Evolutionary conservation across 2,329 filamentous ascomycete species (phyloP).

Genomic region (Diaporthe citrichinensis): DNA sequence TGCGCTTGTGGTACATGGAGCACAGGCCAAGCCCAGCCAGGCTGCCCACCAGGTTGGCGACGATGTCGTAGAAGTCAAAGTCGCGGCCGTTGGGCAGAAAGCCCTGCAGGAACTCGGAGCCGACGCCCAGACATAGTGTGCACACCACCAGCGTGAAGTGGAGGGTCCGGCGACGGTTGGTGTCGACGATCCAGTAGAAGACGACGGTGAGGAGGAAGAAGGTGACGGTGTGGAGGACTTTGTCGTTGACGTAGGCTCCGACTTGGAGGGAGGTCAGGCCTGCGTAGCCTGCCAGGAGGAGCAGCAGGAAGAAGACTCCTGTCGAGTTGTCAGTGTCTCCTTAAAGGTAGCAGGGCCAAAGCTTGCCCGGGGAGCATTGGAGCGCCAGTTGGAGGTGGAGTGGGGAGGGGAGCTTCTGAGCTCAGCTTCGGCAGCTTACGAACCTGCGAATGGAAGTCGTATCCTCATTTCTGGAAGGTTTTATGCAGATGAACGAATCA

Average conservation of each 20-base stretch:
- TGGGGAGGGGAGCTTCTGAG: conserved; percentile 17
- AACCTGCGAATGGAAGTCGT: conserved; percentile 89
- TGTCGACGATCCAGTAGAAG: conserved; percentile 99
- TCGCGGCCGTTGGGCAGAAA: conserved; percentile 80
- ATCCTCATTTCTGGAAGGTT: conserved; percentile 77
- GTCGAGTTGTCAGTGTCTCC: conserved; percentile 37
- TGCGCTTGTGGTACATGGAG: conserved; percentile 94
- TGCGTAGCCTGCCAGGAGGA: conserved; percentile 82
- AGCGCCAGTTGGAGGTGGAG: background rate
- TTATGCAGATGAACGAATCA: conserved; percentile 10
- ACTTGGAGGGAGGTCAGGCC: conserved; percentile 79
- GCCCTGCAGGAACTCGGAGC: conserved; percentile 82
- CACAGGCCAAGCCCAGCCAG: conserved; percentile 79
- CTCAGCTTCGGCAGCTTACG: conserved; percentile 52
- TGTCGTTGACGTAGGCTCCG: conserved; percentile 81
- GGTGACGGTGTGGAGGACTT: conserved; percentile 86
- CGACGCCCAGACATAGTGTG: conserved; percentile 78
- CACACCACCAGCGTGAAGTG: conserved; percentile 87
- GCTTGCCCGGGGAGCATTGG: background rate
- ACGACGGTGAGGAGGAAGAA: conserved; percentile 90
- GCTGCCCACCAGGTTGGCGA: conserved; percentile 89
- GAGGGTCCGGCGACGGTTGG: conserved; percentile 84
- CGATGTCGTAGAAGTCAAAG: conserved; percentile 86
- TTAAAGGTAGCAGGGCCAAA: background rate
- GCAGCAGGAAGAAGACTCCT: conserved; percentile 79